Evolutionary conservation across 2,329 filamentous ascomycete genomes (phyloP).

Genomic region (Paecilomyces sp.): DNA sequence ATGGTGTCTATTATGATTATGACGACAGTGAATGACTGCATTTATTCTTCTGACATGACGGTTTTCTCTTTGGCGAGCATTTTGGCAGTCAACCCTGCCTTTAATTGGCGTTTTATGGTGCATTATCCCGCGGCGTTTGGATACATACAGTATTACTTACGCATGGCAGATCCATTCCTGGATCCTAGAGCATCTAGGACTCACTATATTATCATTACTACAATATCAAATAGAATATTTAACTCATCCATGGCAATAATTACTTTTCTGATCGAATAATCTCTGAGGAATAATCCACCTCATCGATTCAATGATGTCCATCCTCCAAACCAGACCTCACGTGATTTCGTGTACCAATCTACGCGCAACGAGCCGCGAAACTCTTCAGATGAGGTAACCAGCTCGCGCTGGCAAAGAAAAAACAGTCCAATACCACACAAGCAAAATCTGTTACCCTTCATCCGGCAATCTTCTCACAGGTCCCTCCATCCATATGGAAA

Average conservation of each 20-base stretch:
- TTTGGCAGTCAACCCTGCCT: not conserved
- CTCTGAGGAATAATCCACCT: not conserved
- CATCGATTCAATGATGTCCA: not conserved
- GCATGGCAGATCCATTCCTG: not conserved
- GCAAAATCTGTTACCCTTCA: not conserved
- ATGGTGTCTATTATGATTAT: not conserved
- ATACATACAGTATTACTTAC: not conserved
- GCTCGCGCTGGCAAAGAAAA: not conserved
- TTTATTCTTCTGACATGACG: not conserved
- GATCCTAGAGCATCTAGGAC: not conserved
- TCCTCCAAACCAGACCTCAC: not conserved
- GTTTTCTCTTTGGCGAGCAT: not conserved
- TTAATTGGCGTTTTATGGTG: not conserved
- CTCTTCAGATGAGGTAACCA: not conserved
- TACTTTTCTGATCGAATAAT: not conserved
- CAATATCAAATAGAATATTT: not conserved
- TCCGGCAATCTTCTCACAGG: not conserved
- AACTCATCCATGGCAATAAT: not conserved
- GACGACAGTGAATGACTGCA: not conserved
- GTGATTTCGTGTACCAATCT: not conserved
- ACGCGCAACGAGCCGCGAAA: not conserved
- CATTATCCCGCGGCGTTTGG: not conserved
- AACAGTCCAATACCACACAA: not conserved
- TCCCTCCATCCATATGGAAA: not conserved
- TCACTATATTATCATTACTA: not conserved